A percentile compares a stretch with the other conserved stretches of the same genome.
phyloP scores from a whole-genome alignment of 805 yeast genomes.

The Candida boleticola region DNA sequence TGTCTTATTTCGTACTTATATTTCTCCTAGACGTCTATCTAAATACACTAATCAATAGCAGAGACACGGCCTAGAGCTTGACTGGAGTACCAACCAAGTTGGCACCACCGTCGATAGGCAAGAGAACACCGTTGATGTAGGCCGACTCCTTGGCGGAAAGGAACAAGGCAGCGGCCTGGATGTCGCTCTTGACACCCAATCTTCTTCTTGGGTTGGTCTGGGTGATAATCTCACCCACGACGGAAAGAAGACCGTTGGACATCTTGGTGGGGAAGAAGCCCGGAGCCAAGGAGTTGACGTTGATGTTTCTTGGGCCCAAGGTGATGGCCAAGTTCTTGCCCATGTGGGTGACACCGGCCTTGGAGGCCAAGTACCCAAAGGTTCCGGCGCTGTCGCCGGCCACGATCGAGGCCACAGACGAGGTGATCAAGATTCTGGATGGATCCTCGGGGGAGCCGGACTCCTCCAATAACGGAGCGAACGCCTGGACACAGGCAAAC shows the following conservation, averaged over 20 bases:
- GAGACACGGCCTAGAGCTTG: too few species aligned
- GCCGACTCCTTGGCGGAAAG: slow-evolving; percentile 52
- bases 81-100: slow-evolving; percentile 34
- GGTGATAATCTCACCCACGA: slow-evolving; percentile 46
- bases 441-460: slow-evolving; percentile 58
- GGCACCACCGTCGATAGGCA: slow-evolving; percentile 73
- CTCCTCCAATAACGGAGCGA: slow-evolving; percentile 53
- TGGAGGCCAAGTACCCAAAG: slow-evolving; percentile 71
- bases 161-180: slow-evolving; percentile 54
- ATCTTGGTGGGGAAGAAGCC: slow-evolving; percentile 77
- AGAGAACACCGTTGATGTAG: slow-evolving; percentile 64
- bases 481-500: slow-evolving; percentile 61
- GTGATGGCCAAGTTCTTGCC: slow-evolving; percentile 62
- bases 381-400: slow-evolving; percentile 48
- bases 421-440: slow-evolving; percentile 61
- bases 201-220: slow-evolving; percentile 59
- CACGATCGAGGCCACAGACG: slow-evolving; percentile 59
- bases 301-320: slow-evolving; percentile 64
- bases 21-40: too few species aligned
- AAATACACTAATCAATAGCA: too few species aligned
- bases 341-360: slow-evolving; percentile 71
- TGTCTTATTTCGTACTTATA: too few species aligned
- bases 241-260: slow-evolving; percentile 62
- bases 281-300: slow-evolving; percentile 70
- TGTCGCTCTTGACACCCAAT: slow-evolving; percentile 60